Conservation (phyloP, 306 rosid genomes). For the Morella rubra region DNA sequence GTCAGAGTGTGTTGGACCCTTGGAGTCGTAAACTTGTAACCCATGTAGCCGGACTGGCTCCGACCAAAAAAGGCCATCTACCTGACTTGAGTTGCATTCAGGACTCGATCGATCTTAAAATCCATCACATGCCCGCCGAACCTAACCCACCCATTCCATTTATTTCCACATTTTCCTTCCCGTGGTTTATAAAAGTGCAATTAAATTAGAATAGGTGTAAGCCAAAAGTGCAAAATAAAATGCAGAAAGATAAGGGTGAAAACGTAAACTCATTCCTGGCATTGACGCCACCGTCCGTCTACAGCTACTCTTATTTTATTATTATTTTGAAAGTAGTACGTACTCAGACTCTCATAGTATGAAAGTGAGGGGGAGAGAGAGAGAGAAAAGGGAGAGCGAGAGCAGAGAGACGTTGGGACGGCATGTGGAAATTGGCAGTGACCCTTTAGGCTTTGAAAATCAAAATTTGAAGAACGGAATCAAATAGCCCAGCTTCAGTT, state of each 20-base stretch:
- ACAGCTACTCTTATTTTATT: slow-evolving; percentile 32
- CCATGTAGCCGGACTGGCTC: too few relatives aligned
- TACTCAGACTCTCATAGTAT: background rate
- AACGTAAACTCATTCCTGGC: background rate
- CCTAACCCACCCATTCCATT: slow-evolving; percentile 32
- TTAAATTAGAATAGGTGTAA: too few relatives aligned
- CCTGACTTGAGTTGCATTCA: too few relatives aligned
- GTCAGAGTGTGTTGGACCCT: too few relatives aligned
- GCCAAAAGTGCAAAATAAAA: background rate
- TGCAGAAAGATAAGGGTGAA: background rate
- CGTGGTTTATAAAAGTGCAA: background rate
- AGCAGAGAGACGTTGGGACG: slow-evolving; percentile 61
- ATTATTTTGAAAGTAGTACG: slow-evolving; percentile 48
- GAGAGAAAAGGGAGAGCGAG: background rate
- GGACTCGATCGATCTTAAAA: slow-evolving; percentile 2
- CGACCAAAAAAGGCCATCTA: too few relatives aligned
- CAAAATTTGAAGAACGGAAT: slow-evolving; percentile 27
- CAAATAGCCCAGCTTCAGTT: slow-evolving; percentile 19
- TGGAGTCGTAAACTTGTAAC: too few relatives aligned
- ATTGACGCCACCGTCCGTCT: slow-evolving; percentile 7
- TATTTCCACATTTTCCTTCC: background rate
- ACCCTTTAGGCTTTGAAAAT: slow-evolving; percentile 42
- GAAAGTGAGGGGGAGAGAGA: slow-evolving; percentile 10
- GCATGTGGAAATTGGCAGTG: slow-evolving; percentile 41
- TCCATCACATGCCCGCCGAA: slow-evolving; percentile 4